Percentiles rank a stretch among this genome's conserved stretches.
These are phyloP conservation scores for Kwoniella shivajii DNA, from an alignment of 1,284 basidiomycete genomes.

Conservation along the genomic window DNA sequence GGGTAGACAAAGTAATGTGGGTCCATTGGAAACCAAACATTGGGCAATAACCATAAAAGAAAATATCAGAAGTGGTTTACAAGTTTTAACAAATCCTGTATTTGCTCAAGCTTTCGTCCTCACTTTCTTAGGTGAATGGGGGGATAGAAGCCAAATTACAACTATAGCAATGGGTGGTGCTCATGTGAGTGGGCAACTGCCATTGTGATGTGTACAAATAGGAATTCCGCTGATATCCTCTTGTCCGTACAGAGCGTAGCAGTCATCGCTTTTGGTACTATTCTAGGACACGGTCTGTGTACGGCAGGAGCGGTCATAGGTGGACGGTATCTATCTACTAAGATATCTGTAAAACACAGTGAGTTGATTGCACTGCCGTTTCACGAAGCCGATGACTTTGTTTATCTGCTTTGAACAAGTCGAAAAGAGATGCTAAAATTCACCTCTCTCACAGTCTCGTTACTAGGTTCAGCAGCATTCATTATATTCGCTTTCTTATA, in stretches of 20 bases:
- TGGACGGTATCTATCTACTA: conserved; percentile 86
- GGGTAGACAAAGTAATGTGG: conserved; percentile 15
- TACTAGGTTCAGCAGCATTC: conserved; percentile 79
- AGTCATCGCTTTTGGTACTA: conserved; percentile 85
- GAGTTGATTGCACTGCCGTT: conserved; percentile 46
- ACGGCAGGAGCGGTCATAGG: conserved; percentile 87
- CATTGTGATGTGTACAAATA: neutral
- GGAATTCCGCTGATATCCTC: neutral
- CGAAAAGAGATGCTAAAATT: neutral
- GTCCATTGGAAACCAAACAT: conserved; percentile 16
- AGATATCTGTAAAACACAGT: conserved; percentile 94
- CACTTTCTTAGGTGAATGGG: conserved; percentile 98
- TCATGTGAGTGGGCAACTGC: conserved; percentile 67
- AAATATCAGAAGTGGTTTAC: conserved; percentile 77
- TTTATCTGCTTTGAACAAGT: neutral
- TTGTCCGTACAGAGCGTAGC: conserved; percentile 63
- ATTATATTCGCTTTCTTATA: conserved; percentile 78
- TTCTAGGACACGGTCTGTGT: conserved; percentile 85
- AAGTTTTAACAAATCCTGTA: conserved; percentile 82
- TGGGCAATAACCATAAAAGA: conserved; percentile 56
- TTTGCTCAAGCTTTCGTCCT: conserved; percentile 94
- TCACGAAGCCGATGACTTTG: too few species aligned
- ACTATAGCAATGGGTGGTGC: conserved; percentile 96
- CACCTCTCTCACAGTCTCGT: conserved; percentile 65
- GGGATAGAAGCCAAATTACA: conserved; percentile 94